Conservation (phyloP, 768 basidiomycete genomes). For the Gyrodon lividus region DNA sequence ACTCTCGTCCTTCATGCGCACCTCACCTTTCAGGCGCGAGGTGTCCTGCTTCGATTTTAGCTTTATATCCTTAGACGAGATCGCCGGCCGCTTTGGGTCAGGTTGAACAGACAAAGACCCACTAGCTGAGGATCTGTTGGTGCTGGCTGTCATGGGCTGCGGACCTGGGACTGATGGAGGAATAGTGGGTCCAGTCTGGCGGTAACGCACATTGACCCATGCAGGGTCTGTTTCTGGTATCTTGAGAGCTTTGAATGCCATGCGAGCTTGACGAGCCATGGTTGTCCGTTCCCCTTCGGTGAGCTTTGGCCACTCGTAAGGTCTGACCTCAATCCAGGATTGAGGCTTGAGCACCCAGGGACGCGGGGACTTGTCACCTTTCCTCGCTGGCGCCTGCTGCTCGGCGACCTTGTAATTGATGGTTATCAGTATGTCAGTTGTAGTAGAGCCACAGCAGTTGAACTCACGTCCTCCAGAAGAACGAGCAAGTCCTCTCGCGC, state of each 20-base stretch:
- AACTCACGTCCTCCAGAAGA: slow-evolving; percentile 51
- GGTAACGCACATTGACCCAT: slow-evolving; percentile 56
- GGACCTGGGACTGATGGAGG: slow-evolving; percentile 15
- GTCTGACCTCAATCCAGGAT: slow-evolving; percentile 70
- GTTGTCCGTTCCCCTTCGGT: slow-evolving; percentile 44
- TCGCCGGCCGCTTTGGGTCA: slow-evolving; percentile 43
- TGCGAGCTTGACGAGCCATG: slow-evolving; percentile 54
- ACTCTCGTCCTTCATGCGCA: slow-evolving; percentile 39
- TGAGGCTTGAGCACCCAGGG: slow-evolving; percentile 54
- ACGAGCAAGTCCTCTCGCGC: slow-evolving; percentile 44
- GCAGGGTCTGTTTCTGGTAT: slow-evolving; percentile 59
- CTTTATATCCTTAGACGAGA: slow-evolving; percentile 46
- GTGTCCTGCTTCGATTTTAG: slow-evolving; percentile 34
- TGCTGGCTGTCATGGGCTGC: slow-evolving; percentile 17
- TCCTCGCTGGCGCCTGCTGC: slow-evolving; percentile 31
- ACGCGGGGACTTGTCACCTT: slow-evolving; percentile 37
- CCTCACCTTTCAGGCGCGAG: slow-evolving; percentile 35
- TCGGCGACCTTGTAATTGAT: slow-evolving; percentile 49
- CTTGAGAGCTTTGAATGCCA: slow-evolving; percentile 45
- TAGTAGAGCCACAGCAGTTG: not conserved
- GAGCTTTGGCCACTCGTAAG: slow-evolving; percentile 58
- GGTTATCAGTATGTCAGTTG: not conserved
- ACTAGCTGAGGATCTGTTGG: slow-evolving; percentile 21
- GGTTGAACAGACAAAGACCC: slow-evolving; percentile 17
- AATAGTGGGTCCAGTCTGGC: slow-evolving; percentile 15